phyloP scores from a whole-genome alignment of 179 eudicot species.

The Sideroxylon spinosum region DNA sequence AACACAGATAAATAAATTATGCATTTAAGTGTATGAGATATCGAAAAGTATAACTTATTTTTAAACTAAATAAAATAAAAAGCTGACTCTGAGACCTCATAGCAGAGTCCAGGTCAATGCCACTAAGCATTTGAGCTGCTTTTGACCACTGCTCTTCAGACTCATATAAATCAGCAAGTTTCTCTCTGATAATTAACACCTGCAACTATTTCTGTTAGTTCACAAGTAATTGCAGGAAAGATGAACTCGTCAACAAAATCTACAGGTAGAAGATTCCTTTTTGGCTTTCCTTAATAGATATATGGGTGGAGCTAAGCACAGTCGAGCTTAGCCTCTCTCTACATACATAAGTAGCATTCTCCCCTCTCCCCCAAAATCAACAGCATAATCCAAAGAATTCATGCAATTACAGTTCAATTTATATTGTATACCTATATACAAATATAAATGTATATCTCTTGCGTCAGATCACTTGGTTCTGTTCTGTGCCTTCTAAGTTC shows the following conservation, averaged over 20 bases:
- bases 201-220: slow-evolving; percentile 20
- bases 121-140: slow-evolving; percentile 99
- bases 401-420: too few species aligned
- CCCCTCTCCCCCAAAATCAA: too few species aligned
- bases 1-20: slow-evolving; percentile 4
- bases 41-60: neutral
- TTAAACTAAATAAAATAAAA: neutral
- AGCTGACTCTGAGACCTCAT: slow-evolving; percentile 59
- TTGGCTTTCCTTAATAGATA: neutral
- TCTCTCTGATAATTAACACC: slow-evolving; percentile 89
- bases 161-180: slow-evolving; percentile 85
- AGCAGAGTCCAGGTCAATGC: slow-evolving; percentile 92
- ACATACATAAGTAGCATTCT: too few species aligned
- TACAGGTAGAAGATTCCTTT: neutral
- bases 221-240: neutral
- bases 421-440: too few species aligned
- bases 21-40: neutral
- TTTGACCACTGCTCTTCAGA: slow-evolving; percentile 94
- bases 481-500: too few species aligned
- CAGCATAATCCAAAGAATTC: too few species aligned
- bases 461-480: too few species aligned
- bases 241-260: neutral
- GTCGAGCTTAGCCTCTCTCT: too few species aligned
- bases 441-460: too few species aligned
- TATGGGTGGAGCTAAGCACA: too few species aligned